Conservation (phyloP, 2,329 filamentous ascomycete species). For the Didymella keratinophila region DNA sequence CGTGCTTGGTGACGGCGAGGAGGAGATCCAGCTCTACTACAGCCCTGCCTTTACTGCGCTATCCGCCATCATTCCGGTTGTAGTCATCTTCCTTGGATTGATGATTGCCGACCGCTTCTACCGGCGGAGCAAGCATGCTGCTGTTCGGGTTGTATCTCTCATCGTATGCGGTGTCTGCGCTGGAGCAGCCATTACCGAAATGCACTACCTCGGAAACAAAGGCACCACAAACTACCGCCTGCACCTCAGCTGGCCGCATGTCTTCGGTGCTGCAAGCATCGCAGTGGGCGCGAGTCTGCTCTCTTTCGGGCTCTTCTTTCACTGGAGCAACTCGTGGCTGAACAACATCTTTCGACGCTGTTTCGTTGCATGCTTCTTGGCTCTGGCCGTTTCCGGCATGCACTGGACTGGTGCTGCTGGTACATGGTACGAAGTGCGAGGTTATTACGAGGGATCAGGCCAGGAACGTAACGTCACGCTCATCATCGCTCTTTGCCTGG, state of each 20-base stretch:
- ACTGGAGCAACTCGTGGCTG: constrained; percentile 77
- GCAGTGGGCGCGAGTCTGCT: constrained; percentile 74
- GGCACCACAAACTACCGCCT: constrained; percentile 80
- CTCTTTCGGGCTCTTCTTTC: constrained; percentile 79
- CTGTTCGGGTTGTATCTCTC: constrained; percentile 44
- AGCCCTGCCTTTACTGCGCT: constrained; percentile 74
- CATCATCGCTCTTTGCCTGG: constrained; percentile 74
- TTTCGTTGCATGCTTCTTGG: constrained; percentile 71
- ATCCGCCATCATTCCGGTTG: constrained; percentile 81
- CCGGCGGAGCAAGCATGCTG: constrained; percentile 36
- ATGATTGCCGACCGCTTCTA: constrained; percentile 64
- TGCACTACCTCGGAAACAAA: constrained; percentile 89
- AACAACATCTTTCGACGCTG: constrained; percentile 79
- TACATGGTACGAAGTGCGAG: constrained; percentile 69
- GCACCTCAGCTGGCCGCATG: constrained; percentile 65
- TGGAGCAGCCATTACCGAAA: constrained; percentile 78
- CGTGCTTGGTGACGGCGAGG: constrained; percentile 67
- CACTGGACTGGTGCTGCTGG: constrained; percentile 82
- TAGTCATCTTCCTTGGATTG: constrained; percentile 77
- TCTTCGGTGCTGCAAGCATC: constrained; percentile 75
- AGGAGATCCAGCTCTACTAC: constrained; percentile 75
- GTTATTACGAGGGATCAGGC: constrained; percentile 51
- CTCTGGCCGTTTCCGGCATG: constrained; percentile 82
- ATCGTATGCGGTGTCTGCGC: constrained; percentile 71
- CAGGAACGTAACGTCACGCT: constrained; percentile 68